Conservation (phyloP, 2,329 filamentous ascomycete genomes). For the Fusarium anthophilum region DNA sequence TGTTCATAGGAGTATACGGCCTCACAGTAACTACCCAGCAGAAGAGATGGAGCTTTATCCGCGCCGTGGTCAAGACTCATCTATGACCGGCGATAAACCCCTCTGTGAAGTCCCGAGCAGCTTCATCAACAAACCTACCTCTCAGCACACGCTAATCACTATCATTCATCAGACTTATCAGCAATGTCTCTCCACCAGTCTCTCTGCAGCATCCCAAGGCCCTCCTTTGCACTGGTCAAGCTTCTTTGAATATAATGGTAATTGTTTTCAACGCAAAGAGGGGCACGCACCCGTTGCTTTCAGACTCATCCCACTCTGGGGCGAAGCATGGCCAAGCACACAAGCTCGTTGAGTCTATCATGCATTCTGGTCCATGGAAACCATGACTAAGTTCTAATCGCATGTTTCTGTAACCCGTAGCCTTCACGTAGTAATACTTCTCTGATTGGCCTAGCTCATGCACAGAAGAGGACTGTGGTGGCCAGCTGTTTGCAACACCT, state of each 20-base stretch:
- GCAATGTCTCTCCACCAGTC: not conserved
- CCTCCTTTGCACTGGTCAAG: not conserved
- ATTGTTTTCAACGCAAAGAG: not conserved
- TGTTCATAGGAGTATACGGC: not conserved
- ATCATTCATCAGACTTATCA: not conserved
- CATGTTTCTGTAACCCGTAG: accelerated
- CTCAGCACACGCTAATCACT: conserved; percentile 2
- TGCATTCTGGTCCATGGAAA: not conserved
- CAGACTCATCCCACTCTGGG: not conserved
- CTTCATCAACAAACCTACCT: not conserved
- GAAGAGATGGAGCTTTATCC: accelerated
- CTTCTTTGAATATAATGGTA: not conserved
- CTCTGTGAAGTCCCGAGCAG: not conserved
- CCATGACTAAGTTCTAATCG: not conserved
- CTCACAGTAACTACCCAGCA: not conserved
- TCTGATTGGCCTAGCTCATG: not conserved
- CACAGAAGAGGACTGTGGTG: not conserved
- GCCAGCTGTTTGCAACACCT: not conserved
- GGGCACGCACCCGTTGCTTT: not conserved
- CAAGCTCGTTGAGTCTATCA: not conserved
- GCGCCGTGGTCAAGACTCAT: accelerated
- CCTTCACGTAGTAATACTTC: not conserved
- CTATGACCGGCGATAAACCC: not conserved
- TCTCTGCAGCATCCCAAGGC: not conserved
- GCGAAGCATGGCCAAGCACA: not conserved